A percentile compares a stretch with the other conserved stretches of the same genome.
phyloP scores from a whole-genome alignment of 2,329 filamentous ascomycete genomes.

The Aspergillus candidus region DNA sequence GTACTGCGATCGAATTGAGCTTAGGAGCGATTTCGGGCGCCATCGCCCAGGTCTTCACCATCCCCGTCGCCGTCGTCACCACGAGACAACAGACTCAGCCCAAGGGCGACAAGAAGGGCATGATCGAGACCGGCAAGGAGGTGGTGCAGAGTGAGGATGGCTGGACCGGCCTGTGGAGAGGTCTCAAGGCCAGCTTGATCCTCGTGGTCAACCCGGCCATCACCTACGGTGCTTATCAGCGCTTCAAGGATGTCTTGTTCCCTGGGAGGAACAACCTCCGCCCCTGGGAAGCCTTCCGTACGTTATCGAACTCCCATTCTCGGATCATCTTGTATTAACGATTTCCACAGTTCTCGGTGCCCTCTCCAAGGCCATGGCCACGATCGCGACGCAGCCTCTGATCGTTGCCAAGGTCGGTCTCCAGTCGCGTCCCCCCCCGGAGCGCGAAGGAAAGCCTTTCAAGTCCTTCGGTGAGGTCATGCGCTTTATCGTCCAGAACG shows the following conservation, averaged over 20 bases:
- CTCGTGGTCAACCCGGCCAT: slow-evolving; percentile 95
- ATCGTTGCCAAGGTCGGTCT: slow-evolving; percentile 97
- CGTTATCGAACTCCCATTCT: slow-evolving; percentile 36
- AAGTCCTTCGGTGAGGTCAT: slow-evolving; percentile 92
- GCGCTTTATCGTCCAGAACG: slow-evolving; percentile 84
- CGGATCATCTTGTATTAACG: slow-evolving; percentile 8
- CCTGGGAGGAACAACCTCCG: slow-evolving; percentile 68
- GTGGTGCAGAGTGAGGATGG: slow-evolving; percentile 89
- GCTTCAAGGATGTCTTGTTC: slow-evolving; percentile 71
- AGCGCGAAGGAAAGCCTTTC: slow-evolving; percentile 82
- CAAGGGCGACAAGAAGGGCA: slow-evolving; percentile 75
- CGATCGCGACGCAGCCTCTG: slow-evolving; percentile 84
- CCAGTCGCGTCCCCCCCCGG: slow-evolving; percentile 83
- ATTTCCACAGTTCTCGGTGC: slow-evolving; percentile 68
- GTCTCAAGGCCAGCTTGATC: slow-evolving; percentile 90
- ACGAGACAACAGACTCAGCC: slow-evolving; percentile 91
- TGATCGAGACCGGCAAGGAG: slow-evolving; percentile 81
- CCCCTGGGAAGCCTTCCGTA: slow-evolving; percentile 86
- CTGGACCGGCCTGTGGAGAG: slow-evolving; percentile 83
- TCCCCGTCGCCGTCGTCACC: slow-evolving; percentile 90
- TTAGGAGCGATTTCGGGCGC: slow-evolving; percentile 85
- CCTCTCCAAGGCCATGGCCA: slow-evolving; percentile 86
- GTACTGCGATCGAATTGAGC: slow-evolving; percentile 74
- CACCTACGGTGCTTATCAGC: slow-evolving; percentile 94
- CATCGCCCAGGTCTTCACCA: slow-evolving; percentile 89